Evolutionary conservation across 2,329 filamentous ascomycete genomes (phyloP).

Genomic region (Camillea tinctor): DNA sequence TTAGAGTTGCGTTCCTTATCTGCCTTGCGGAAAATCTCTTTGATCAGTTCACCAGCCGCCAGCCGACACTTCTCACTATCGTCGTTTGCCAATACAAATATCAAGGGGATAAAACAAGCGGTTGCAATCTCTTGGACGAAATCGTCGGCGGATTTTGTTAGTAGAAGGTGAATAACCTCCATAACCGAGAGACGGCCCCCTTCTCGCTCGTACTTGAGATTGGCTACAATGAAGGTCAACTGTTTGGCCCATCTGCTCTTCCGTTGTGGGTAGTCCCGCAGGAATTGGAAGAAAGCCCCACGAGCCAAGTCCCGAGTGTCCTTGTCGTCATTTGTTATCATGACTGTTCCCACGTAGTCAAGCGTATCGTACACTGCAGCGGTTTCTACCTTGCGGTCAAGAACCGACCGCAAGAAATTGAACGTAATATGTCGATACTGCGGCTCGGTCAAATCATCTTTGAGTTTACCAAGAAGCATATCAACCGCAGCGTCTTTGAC

Average conservation of each 20-base stretch:
- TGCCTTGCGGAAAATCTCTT: conserved; percentile 75
- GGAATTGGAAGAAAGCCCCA: conserved; percentile 89
- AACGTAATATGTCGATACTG: conserved; percentile 91
- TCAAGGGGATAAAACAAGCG: conserved; percentile 80
- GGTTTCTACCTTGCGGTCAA: conserved; percentile 82
- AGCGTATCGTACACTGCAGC: conserved; percentile 87
- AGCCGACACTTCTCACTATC: conserved; percentile 82
- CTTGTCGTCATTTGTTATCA: conserved; percentile 94
- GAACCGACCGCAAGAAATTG: conserved; percentile 84
- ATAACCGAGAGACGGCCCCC: conserved; percentile 90
- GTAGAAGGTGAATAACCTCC: conserved; percentile 83
- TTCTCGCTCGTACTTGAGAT: conserved; percentile 85
- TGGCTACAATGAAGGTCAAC: conserved; percentile 82
- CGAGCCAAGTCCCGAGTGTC: conserved; percentile 84
- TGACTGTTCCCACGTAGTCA: conserved; percentile 84
- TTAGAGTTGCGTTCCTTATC: conserved; percentile 69
- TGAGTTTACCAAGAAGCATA: conserved; percentile 76
- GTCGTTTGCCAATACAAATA: conserved; percentile 85
- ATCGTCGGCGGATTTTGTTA: conserved; percentile 80
- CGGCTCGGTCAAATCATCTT: conserved; percentile 88
- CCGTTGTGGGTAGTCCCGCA: conserved; percentile 91
- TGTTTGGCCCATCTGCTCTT: conserved; percentile 88
- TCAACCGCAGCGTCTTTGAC: conserved; percentile 82
- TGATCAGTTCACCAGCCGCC: conserved; percentile 76
- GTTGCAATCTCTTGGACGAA: conserved; percentile 79